Conservation (phyloP, 768 basidiomycete genomes). For the Pisolithus orientalis region DNA sequence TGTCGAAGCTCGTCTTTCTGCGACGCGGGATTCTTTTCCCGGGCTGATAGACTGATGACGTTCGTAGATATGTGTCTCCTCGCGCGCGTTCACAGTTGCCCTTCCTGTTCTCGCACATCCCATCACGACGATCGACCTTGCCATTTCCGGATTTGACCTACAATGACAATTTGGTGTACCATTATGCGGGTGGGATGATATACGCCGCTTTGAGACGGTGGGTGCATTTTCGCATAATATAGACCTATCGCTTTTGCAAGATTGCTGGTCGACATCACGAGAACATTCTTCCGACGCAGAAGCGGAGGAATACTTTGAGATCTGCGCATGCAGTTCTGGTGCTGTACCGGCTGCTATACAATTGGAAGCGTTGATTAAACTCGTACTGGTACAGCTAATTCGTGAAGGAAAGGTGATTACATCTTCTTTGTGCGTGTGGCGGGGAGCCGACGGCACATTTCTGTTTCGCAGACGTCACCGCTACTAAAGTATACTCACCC, state of each 20-base stretch:
- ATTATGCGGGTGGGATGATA: conserved; percentile 75
- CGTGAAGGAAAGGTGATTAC: conserved; percentile 58
- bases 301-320: conserved; percentile 77
- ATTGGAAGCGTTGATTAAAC: conserved; percentile 82
- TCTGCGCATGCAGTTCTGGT: conserved; percentile 61
- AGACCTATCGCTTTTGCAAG: conserved; percentile 89
- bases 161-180: conserved; percentile 78
- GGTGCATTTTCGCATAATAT: conserved; percentile 23
- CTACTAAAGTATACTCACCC: conserved; percentile 74
- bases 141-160: conserved; percentile 64
- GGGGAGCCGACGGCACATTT: not conserved
- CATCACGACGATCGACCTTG: conserved; percentile 58
- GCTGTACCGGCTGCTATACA: conserved; percentile 61
- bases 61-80: conserved; percentile 49
- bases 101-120: conserved; percentile 55
- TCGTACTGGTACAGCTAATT: conserved; percentile 73
- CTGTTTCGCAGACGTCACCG: conserved; percentile 22
- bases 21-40: not conserved
- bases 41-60: no score
- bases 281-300: conserved; percentile 82
- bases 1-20: not conserved
- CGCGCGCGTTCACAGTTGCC: conserved; percentile 48
- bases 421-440: not conserved
- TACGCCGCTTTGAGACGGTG: conserved; percentile 58
- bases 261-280: conserved; percentile 96